Evolutionary conservation across 1,139 yeast genomes (phyloP).

Genomic region (Debaryomyces fabryi): DNA sequence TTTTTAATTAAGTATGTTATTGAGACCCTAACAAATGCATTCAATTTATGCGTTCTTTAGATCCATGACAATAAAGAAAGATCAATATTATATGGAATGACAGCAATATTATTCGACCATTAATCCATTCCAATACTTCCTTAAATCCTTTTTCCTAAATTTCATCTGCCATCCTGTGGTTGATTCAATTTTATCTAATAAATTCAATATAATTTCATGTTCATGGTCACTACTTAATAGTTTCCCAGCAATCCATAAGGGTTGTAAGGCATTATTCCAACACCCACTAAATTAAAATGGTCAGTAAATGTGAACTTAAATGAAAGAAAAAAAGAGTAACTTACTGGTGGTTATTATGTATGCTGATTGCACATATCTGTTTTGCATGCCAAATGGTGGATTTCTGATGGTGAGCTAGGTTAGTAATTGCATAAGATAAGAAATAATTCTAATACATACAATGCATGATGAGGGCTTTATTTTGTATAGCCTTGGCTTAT

Average conservation of each 20-base stretch:
- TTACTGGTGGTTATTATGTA: conserved; percentile 33
- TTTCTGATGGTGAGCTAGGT: conserved; percentile 13
- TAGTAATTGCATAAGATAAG: conserved; percentile 1
- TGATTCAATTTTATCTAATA: conserved; percentile 32
- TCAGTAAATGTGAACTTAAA: not conserved
- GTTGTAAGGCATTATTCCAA: conserved; percentile 43
- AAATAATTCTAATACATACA: conserved; percentile 3
- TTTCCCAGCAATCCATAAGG: conserved; percentile 44
- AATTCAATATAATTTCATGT: conserved; percentile 30
- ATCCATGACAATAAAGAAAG: no score
- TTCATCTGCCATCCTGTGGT: conserved; percentile 36
- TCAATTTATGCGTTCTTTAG: not conserved
- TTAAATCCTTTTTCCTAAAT: conserved; percentile 34
- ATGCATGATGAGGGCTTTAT: conserved; percentile 12
- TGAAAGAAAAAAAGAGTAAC: conserved; percentile 1
- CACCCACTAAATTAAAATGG: conserved; percentile 26
- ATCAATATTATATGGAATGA: no score
- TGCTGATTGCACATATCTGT: conserved; percentile 38
- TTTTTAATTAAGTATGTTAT: no score
- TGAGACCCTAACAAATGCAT: not conserved
- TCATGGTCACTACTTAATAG: conserved; percentile 40
- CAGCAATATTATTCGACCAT: not conserved
- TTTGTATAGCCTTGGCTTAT: conserved; percentile 36
- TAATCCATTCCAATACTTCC: conserved; percentile 30
- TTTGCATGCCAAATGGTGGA: conserved; percentile 46